phyloP scores from a whole-genome alignment of 257 asterid genomes.

The Linderniella brevidens region DNA sequence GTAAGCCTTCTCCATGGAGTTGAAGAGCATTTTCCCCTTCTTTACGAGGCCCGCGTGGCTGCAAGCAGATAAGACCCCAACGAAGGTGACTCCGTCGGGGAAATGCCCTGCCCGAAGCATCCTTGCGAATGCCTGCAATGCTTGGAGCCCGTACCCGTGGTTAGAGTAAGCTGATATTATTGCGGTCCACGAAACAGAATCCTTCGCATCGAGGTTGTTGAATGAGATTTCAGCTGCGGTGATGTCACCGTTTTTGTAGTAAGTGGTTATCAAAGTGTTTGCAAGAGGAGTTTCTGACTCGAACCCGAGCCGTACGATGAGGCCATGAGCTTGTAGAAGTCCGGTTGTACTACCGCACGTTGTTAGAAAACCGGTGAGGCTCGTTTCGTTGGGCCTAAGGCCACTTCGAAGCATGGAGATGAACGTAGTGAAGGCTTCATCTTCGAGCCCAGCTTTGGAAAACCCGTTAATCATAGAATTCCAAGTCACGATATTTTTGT shows the following conservation, averaged over 20 bases:
- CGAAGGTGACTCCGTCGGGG: slow-evolving; percentile 32
- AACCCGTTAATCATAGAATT: slow-evolving; percentile 4
- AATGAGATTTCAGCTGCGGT: slow-evolving; percentile 32
- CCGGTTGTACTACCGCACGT: slow-evolving; percentile 22
- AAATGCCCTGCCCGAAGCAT: slow-evolving; percentile 31
- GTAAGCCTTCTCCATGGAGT: slow-evolving; percentile 26
- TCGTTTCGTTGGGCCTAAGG: slow-evolving; percentile 25
- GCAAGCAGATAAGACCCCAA: slow-evolving; percentile 50
- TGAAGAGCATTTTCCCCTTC: slow-evolving; percentile 28
- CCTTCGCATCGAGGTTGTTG: slow-evolving; percentile 31
- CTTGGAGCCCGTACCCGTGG: slow-evolving; percentile 38
- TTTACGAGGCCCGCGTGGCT: slow-evolving; percentile 50
- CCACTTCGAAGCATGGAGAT: slow-evolving; percentile 26
- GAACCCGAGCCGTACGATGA: slow-evolving; percentile 35
- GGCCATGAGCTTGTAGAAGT: slow-evolving; percentile 39
- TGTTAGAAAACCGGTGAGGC: slow-evolving; percentile 39
- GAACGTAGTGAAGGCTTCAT: slow-evolving; percentile 19
- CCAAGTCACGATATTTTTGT: slow-evolving; percentile 2
- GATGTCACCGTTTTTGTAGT: slow-evolving; percentile 42
- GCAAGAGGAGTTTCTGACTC: slow-evolving; percentile 25
- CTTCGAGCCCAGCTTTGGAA: background rate
- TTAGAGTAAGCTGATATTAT: slow-evolving; percentile 39
- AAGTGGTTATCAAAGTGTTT: slow-evolving; percentile 42
- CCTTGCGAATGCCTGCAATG: slow-evolving; percentile 19
- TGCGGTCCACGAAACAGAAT: slow-evolving; percentile 45